Evolutionary conservation across 768 basidiomycete species (phyloP).

Genomic region (Amanita pallidorosea): DNA sequence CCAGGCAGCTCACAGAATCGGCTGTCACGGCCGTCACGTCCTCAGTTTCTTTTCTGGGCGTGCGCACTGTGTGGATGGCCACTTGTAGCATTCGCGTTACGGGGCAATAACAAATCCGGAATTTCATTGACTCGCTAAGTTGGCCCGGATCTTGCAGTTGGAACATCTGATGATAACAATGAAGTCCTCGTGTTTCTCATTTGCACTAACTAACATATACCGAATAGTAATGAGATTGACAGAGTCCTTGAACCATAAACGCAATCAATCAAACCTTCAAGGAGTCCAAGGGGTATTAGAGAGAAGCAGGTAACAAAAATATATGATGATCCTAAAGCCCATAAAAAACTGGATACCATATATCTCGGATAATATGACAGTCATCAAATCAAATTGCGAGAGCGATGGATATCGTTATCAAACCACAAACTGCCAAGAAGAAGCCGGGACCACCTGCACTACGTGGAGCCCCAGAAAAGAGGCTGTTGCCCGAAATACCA

Average conservation of each 20-base stretch:
- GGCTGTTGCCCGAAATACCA: conserved; percentile 20
- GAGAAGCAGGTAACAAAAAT: neutral
- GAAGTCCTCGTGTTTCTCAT: too few species aligned
- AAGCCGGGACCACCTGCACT: conserved; percentile 12
- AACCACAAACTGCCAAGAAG: conserved; percentile 16
- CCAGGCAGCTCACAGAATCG: too few species aligned
- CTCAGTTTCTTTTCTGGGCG: too few species aligned
- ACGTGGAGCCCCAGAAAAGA: conserved; percentile 15
- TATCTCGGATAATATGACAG: conserved; percentile 13
- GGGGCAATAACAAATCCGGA: too few species aligned
- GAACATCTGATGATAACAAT: too few species aligned
- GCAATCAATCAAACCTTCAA: neutral
- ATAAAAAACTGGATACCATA: conserved; percentile 4
- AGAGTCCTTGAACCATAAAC: neutral
- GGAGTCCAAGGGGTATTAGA: neutral
- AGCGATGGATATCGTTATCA: conserved; percentile 15
- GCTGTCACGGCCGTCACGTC: too few species aligned
- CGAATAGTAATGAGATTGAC: neutral
- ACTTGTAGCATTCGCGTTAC: too few species aligned
- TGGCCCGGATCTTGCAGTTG: too few species aligned
- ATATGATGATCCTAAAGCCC: conserved; percentile 7
- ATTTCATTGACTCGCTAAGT: too few species aligned
- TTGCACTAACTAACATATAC: too few species aligned
- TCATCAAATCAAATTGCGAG: conserved; percentile 10
- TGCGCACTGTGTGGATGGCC: too few species aligned